These are phyloP conservation scores for Neofusicoccum sp. DNA, from an alignment of 2,329 filamentous ascomycete genomes.

Conservation along the genomic window DNA sequence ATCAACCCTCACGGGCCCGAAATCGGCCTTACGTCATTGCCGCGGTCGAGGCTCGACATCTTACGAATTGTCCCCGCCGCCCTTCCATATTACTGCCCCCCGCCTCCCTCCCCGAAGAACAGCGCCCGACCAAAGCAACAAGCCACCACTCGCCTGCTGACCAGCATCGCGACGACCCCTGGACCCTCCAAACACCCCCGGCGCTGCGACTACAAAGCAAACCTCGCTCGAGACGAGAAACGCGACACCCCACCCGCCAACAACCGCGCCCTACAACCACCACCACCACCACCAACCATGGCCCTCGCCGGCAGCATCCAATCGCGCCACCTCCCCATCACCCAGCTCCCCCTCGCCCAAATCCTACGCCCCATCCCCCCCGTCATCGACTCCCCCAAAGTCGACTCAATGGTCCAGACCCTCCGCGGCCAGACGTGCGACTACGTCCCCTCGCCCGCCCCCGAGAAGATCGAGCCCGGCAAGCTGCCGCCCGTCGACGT, in stretches of 20 bases:
- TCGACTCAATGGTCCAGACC: slow-evolving; percentile 21
- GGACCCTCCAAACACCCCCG: neutral
- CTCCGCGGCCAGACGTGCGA: slow-evolving; percentile 13
- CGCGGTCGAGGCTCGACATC: slow-evolving; percentile 5
- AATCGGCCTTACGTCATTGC: slow-evolving; percentile 16
- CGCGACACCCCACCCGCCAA: neutral
- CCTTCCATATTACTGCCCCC: neutral
- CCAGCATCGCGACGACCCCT: neutral
- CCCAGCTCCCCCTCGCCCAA: slow-evolving; percentile 4
- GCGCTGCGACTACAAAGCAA: neutral
- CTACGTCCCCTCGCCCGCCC: slow-evolving; percentile 17
- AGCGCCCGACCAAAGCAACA: neutral
- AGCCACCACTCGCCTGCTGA: neutral
- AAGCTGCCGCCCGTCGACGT: slow-evolving; percentile 20
- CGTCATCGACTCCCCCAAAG: slow-evolving; percentile 19
- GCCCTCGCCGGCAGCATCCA: slow-evolving; percentile 19
- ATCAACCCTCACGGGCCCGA: neutral
- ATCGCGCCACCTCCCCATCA: slow-evolving; percentile 14
- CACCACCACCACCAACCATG: slow-evolving; percentile 1
- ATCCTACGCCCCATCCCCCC: slow-evolving; percentile 20
- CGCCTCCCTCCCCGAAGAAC: neutral
- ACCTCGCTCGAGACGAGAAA: neutral
- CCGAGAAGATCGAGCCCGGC: slow-evolving; percentile 17
- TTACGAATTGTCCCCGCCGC: neutral
- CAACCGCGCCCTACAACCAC: neutral